phyloP scores from a whole-genome alignment of 352 stramenopile species.

The Globisporangium emineosum region DNA sequence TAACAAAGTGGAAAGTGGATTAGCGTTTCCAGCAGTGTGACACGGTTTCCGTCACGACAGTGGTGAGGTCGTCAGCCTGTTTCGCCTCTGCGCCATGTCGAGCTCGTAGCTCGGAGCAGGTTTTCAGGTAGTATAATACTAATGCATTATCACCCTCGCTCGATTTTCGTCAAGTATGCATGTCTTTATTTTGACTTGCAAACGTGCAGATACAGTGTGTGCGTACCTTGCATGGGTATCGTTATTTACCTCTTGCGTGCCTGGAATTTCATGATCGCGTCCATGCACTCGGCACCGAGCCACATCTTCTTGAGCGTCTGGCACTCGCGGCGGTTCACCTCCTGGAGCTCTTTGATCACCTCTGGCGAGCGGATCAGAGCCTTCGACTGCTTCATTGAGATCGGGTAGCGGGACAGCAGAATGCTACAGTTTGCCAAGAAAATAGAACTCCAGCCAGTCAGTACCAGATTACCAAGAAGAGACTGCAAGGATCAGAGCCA shows the following conservation, averaged over 20 bases:
- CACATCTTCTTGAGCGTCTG: constrained; percentile 73
- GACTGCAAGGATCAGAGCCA: neutral
- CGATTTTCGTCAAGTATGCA: neutral
- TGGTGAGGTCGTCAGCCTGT: too few species aligned
- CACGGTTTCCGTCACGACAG: too few species aligned
- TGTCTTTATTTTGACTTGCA: neutral
- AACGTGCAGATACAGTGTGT: neutral
- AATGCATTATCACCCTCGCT: too few species aligned
- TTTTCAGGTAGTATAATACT: too few species aligned
- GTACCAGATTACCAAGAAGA: neutral
- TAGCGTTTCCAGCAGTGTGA: too few species aligned
- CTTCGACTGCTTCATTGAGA: constrained; percentile 64
- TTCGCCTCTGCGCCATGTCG: too few species aligned
- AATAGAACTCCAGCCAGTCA: too few species aligned
- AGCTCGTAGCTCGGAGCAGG: too few species aligned
- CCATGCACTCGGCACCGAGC: constrained; percentile 68
- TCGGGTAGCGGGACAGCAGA: constrained; percentile 61
- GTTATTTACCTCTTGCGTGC: constrained; percentile 40
- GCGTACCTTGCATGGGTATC: neutral
- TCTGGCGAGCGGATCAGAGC: constrained; percentile 47
- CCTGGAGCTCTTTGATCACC: constrained; percentile 50
- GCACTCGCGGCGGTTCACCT: constrained; percentile 51
- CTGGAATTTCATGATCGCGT: constrained; percentile 77
- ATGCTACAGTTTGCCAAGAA: constrained; percentile 21
- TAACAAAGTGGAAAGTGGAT: too few species aligned